These are phyloP conservation scores for Dictyostelium brefeldianum DNA, from an alignment of 78 protist genomes.

Conservation along the genomic window DNA sequence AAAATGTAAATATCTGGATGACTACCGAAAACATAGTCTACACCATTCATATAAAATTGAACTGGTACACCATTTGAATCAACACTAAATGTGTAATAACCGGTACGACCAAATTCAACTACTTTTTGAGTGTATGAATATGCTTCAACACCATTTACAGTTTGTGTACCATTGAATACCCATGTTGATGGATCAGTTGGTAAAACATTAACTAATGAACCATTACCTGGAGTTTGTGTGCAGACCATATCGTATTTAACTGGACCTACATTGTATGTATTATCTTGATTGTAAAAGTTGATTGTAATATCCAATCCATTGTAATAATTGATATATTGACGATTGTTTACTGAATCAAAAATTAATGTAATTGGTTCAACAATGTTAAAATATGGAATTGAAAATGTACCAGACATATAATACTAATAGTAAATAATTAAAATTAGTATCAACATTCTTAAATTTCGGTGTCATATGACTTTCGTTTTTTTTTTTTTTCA, in stretches of 20 bases:
- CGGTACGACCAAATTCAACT: conserved; percentile 46
- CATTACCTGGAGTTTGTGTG: conserved; percentile 47
- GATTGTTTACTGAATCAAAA: conserved; percentile 78
- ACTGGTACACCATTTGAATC: conserved; percentile 75
- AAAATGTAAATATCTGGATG: conserved; percentile 86
- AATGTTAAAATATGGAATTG: conserved; percentile 82
- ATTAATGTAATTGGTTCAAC: conserved; percentile 76
- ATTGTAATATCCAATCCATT: conserved; percentile 76
- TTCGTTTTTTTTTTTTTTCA: neutral
- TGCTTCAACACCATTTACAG: conserved; percentile 52
- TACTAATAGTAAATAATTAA: conserved; percentile 46
- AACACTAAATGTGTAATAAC: conserved; percentile 79
- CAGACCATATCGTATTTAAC: conserved; percentile 49
- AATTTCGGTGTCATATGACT: neutral
- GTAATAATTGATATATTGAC: conserved; percentile 80
- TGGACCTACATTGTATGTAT: conserved; percentile 61
- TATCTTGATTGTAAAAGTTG: conserved; percentile 42
- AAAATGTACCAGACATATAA: conserved; percentile 69
- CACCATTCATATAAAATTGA: conserved; percentile 83
- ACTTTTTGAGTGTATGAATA: conserved; percentile 64
- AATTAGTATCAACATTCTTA: neutral
- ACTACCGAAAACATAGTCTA: conserved; percentile 76
- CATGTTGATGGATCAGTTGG: conserved; percentile 66
- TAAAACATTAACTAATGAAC: conserved; percentile 38
- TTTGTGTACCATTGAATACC: conserved; percentile 67